Conservation (phyloP, 129 eudicot species). For the Tanacetum coccineum region DNA sequence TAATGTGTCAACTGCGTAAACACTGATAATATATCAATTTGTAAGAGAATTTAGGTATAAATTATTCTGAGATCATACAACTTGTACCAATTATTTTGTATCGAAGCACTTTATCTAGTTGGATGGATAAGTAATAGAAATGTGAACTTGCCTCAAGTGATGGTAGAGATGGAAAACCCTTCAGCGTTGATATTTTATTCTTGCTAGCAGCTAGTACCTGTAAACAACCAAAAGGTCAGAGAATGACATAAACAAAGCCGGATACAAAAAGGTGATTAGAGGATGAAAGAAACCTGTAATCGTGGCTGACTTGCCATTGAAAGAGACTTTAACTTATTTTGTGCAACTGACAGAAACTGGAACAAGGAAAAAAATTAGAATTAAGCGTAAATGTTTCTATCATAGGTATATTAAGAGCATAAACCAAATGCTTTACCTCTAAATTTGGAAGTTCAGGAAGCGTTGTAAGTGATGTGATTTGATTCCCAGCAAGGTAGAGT, state of each 20-base stretch:
- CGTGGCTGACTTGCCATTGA: slow-evolving; percentile 99
- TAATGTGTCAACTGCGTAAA: too few relatives aligned
- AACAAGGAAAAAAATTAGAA: slow-evolving; percentile 20
- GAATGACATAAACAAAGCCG: slow-evolving; percentile 12
- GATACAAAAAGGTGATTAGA: slow-evolving; percentile 6
- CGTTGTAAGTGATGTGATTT: slow-evolving; percentile 77
- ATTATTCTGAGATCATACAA: too few relatives aligned
- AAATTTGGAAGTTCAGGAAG: slow-evolving; percentile 97
- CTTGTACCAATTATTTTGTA: too few relatives aligned
- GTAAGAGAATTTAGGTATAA: too few relatives aligned
- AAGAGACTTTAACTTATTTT: slow-evolving; percentile 92
- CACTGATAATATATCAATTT: too few relatives aligned
- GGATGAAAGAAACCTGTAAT: slow-evolving; percentile 60
- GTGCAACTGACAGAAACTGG: slow-evolving; percentile 96
- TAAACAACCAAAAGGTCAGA: slow-evolving; percentile 17
- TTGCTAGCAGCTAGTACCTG: slow-evolving; percentile 99
- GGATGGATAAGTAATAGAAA: neutral
- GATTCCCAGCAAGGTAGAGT: slow-evolving; percentile 99
- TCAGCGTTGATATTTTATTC: slow-evolving; percentile 86
- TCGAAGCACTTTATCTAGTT: too few relatives aligned
- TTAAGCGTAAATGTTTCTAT: neutral
- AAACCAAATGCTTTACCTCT: slow-evolving; percentile 53
- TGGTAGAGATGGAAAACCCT: slow-evolving; percentile 90
- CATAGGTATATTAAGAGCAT: neutral
- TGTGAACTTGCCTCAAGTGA: slow-evolving; percentile 80